Evolutionary conservation across 805 yeast genomes (phyloP).

Genomic region (Myxozyma nipponensis): DNA sequence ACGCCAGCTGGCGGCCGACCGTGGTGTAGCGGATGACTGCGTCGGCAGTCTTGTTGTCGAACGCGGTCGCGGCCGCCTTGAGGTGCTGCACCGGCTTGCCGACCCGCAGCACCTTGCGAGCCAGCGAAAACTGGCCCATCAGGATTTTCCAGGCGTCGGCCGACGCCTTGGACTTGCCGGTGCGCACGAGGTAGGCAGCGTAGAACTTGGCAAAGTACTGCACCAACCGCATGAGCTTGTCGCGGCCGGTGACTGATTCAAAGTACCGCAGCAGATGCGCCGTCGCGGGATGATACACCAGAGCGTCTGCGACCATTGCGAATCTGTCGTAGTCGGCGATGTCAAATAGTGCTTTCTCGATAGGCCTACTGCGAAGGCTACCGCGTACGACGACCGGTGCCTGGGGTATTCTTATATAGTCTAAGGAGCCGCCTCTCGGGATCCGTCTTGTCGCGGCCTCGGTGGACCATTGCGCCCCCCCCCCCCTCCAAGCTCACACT

Average conservation of each 20-base stretch:
- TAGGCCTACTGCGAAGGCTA: no score
- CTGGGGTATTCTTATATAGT: no score
- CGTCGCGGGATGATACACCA: slow-evolving; percentile 71
- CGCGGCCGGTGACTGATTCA: slow-evolving; percentile 71
- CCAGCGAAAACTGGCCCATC: slow-evolving; percentile 58
- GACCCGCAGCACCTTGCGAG: slow-evolving; percentile 80
- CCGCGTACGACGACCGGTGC: no score
- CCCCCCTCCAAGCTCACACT: no score
- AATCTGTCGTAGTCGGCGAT: no score
- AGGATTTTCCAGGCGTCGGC: slow-evolving; percentile 52
- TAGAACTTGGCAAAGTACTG: slow-evolving; percentile 79
- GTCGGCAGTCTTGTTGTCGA: slow-evolving; percentile 67
- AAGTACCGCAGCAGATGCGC: slow-evolving; percentile 58
- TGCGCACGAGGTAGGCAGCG: slow-evolving; percentile 54
- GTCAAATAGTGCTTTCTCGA: no score
- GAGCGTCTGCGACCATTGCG: slow-evolving; percentile 69
- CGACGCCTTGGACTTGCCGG: slow-evolving; percentile 40
- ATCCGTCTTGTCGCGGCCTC: no score
- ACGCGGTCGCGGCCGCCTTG: slow-evolving; percentile 62
- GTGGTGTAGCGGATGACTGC: slow-evolving; percentile 47
- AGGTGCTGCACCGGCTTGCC: slow-evolving; percentile 72
- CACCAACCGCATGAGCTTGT: slow-evolving; percentile 70
- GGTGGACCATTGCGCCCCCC: no score
- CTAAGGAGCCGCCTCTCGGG: no score
- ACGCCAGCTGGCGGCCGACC: slow-evolving; percentile 37